Base-by-base conservation (phyloP, 257 asterid species). In the Verbascum thapsus region DNA sequence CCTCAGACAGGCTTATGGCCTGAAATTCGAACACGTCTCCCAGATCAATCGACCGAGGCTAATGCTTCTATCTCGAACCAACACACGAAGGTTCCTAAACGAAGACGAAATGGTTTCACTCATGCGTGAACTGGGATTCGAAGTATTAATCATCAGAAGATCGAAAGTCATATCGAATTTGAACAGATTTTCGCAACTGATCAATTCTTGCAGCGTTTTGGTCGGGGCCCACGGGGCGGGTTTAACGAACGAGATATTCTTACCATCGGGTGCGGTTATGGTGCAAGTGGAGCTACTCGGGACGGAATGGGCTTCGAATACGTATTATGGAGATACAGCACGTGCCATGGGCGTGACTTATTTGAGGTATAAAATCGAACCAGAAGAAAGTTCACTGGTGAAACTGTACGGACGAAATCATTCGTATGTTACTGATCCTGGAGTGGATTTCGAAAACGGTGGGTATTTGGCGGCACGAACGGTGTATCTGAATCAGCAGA, bases 191-290 rank as follows among this genome's bases (percentile, higher is more conserved):
- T 65, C 88, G 18, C 76, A 71, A 16, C 45, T 79, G 48, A 84
- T 92, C 0, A 92, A 92, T 43, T 77, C 96, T 18, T 89, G 97
- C 48, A 83, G 81, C 69, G 99, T 89, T 35, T 37, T 92, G 79
- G 69, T 92, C 4, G 97, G 99, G 2, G 95, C 85, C 1, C 99
- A 92, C 51, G 99, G 99, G 43, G 99, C 99, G 3, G 99, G 96
- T 17, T 53, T 92, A 53, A 89, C 99, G 10, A 91, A 92, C 74
- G 88, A 87, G 78, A 76, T 92, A 16, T 89, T 89, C 59, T 55
- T 89, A 84, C 81, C 82, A 10, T 64, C 81, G 4, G 94, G 90
- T 6, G 85, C 84, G 0, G 88, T 83, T 3, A 87, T 92, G 77
- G 70, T 92, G 53, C 99, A 92, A 55, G 78, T 92, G 53, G 83